A percentile compares a stretch with the other conserved stretches of the same genome.
These are phyloP conservation scores for Coniochaeta pulveracea DNA, from an alignment of 2,329 filamentous ascomycete genomes.

Conservation along the genomic window DNA sequence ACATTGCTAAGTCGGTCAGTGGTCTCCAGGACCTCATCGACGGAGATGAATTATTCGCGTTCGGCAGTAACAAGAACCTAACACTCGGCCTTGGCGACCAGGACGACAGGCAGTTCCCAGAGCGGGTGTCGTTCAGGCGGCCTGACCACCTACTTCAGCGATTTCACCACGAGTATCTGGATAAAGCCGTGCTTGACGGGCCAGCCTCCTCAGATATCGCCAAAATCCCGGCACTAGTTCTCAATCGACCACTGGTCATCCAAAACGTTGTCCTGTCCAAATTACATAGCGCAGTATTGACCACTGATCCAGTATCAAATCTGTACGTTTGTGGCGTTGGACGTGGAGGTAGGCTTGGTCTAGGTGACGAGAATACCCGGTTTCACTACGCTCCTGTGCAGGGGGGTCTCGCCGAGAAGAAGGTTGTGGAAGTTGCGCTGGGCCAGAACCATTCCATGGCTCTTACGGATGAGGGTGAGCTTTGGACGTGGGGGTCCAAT, in stretches of 20 bases:
- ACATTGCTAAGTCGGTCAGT: too few relatives aligned
- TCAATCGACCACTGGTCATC: constrained; percentile 61
- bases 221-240: constrained; percentile 62
- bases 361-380: constrained; percentile 80
- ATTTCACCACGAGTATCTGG: constrained; percentile 60
- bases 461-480: constrained; percentile 72
- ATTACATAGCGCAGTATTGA: constrained; percentile 80
- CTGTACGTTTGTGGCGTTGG: constrained; percentile 90
- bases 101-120: constrained; percentile 87
- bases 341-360: constrained; percentile 76
- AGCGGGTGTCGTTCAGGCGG: constrained; percentile 65
- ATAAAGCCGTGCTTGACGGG: constrained; percentile 27
- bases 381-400: constrained; percentile 80
- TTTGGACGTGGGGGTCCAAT: constrained; percentile 93
- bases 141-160: constrained; percentile 66
- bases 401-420: constrained; percentile 62
- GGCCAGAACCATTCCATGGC: constrained; percentile 89
- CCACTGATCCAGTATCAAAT: constrained; percentile 78
- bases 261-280: constrained; percentile 84
- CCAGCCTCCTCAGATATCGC: constrained; percentile 19
- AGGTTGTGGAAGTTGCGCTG: constrained; percentile 65
- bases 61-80: constrained; percentile 93
- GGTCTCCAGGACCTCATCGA: constrained; percentile 11
- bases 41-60: constrained; percentile 84
- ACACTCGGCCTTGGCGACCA: constrained; percentile 91